phyloP scores from a whole-genome alignment of 495 filamentous ascomycete genomes.

The Penicillium chermesinum region DNA sequence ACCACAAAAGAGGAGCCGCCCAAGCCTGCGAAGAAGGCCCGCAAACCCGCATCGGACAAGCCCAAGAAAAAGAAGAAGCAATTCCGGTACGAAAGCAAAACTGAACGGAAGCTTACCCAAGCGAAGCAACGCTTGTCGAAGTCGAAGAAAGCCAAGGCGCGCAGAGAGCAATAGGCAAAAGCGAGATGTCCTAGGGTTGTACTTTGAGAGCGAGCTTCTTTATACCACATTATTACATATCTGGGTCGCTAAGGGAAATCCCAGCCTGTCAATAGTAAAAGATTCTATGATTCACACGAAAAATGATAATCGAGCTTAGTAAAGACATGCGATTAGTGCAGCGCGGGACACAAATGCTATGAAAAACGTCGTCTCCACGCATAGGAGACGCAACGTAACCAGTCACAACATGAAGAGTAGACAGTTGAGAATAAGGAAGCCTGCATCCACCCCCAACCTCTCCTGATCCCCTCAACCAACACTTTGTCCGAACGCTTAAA shows the following conservation, averaged over 20 bases:
- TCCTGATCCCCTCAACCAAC: slow-evolving; percentile 26
- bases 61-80: slow-evolving; percentile 78
- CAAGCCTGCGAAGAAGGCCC: slow-evolving; percentile 37
- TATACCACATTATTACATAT: slow-evolving; percentile 14
- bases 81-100: slow-evolving; percentile 87
- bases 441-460: slow-evolving; percentile 30
- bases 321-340: slow-evolving; percentile 13
- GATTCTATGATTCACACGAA: slow-evolving; percentile 16
- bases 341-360: slow-evolving; percentile 13
- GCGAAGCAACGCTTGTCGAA: slow-evolving; percentile 64
- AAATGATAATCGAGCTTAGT: slow-evolving; percentile 6
- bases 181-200: not conserved
- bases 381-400: slow-evolving; percentile 24
- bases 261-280: slow-evolving; percentile 5
- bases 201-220: not conserved
- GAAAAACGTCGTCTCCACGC: slow-evolving; percentile 22
- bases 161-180: slow-evolving; percentile 32
- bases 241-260: not conserved
- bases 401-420: slow-evolving; percentile 24
- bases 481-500: slow-evolving; percentile 49
- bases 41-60: slow-evolving; percentile 50
- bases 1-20: slow-evolving; percentile 21
- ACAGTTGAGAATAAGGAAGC: slow-evolving; percentile 21
- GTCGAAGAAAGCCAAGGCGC: slow-evolving; percentile 41
- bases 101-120: slow-evolving; percentile 62